Percentiles rank a stretch among this genome's conserved stretches.
phyloP scores from a whole-genome alignment of 169 alveolate genomes.

The Perkinsus chesapeaki region DNA sequence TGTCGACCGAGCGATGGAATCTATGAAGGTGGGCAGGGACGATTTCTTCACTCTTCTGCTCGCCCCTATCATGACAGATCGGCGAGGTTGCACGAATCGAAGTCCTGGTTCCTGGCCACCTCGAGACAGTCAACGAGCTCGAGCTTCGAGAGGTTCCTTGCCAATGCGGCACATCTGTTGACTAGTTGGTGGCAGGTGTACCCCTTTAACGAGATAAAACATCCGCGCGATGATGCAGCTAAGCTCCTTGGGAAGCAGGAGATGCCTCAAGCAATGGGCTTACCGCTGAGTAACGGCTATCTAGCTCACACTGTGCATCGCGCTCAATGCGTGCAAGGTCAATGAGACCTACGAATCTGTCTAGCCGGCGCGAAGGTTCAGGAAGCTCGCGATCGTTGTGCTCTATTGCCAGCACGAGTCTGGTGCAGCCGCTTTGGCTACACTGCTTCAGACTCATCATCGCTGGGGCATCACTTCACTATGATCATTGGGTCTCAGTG shows the following conservation, averaged over 20 bases:
- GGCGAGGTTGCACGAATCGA: background rate
- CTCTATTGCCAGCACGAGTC: too few species aligned
- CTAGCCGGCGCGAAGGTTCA: too few species aligned
- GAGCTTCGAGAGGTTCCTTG: background rate
- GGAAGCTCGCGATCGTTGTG: too few species aligned
- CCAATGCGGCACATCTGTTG: background rate
- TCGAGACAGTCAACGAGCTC: background rate
- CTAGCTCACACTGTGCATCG: too few species aligned
- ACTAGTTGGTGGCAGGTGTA: background rate
- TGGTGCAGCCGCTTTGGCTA: too few species aligned
- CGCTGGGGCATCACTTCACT: too few species aligned
- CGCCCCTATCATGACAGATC: background rate
- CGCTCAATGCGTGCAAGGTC: background rate
- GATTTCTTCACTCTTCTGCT: too few species aligned
- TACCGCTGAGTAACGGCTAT: background rate
- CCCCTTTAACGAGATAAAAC: background rate
- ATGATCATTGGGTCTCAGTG: too few species aligned
- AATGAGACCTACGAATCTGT: too few species aligned
- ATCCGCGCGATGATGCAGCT: background rate
- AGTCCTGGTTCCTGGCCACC: background rate
- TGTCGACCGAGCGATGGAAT: background rate
- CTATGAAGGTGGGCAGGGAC: background rate
- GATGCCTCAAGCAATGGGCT: background rate
- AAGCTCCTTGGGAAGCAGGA: background rate
- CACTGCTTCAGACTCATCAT: too few species aligned